These are phyloP conservation scores for Dendrostoma leiphaemia DNA, from an alignment of 2,329 filamentous ascomycete genomes.

Conservation along the genomic window DNA sequence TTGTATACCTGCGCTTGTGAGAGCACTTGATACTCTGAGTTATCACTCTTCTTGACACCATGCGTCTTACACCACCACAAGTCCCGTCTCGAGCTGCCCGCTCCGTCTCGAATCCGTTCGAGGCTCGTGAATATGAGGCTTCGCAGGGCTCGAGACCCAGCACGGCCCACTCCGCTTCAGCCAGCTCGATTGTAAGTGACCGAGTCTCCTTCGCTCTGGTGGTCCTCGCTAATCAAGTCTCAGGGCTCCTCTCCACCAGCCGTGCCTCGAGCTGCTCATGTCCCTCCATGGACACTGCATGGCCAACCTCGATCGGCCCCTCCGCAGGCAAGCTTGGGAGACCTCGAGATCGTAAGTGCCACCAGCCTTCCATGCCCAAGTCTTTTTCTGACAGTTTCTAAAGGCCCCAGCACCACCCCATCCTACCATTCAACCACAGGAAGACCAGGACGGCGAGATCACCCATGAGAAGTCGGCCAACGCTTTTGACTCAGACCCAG, in stretches of 20 bases:
- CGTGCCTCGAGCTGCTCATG: background rate
- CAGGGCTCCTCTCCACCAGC: constrained; percentile 10
- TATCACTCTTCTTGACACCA: background rate
- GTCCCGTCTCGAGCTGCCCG: background rate
- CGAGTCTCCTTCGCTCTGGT: too few relatives aligned
- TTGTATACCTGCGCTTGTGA: too few relatives aligned
- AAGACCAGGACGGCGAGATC: background rate
- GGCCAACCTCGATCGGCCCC: background rate
- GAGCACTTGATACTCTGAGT: background rate
- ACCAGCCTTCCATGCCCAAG: background rate
- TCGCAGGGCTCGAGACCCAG: constrained; percentile 4
- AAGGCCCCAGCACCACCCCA: constrained; percentile 17
- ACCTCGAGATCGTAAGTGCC: constrained; percentile 20
- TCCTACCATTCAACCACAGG: background rate
- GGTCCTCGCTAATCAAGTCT: background rate
- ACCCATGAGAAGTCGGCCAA: constrained; percentile 22
- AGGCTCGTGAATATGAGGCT: constrained; percentile 13
- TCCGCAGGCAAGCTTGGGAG: background rate
- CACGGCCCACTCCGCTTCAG: background rate
- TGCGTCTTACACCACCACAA: constrained; percentile 3
- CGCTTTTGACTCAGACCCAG: constrained; percentile 16
- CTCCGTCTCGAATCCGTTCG: constrained; percentile 11
- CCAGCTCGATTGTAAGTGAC: constrained; percentile 3
- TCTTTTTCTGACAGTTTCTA: background rate
- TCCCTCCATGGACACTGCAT: background rate